phyloP scores from a whole-genome alignment of 2,329 filamentous ascomycete genomes.

The Talaromyces sp. region DNA sequence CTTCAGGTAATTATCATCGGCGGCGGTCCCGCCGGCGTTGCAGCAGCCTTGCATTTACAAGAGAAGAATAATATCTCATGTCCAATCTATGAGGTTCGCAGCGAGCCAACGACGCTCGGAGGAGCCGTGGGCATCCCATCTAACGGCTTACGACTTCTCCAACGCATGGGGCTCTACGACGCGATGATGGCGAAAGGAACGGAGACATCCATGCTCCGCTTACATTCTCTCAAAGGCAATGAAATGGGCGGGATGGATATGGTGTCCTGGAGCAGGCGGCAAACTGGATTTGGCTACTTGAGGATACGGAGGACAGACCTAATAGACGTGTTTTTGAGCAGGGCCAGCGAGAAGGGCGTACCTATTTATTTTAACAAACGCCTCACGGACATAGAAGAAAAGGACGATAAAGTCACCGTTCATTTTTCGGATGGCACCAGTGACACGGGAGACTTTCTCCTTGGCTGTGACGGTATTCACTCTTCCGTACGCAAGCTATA shows the following conservation, averaged over 20 bases:
- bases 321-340: conserved; percentile 18
- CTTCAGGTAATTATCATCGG: neutral
- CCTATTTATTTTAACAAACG: neutral
- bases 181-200: neutral
- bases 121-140: conserved; percentile 31
- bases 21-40: neutral
- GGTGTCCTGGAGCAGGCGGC: conserved; percentile 10
- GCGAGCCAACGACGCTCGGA: conserved; percentile 32
- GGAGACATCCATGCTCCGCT: conserved; percentile 20
- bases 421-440: neutral
- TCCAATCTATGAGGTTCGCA: conserved; percentile 32
- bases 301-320: conserved; percentile 33
- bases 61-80: conserved; percentile 21
- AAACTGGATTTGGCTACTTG: conserved; percentile 33
- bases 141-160: conserved; percentile 32
- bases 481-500: neutral
- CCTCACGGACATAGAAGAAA: neutral
- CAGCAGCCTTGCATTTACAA: neutral
- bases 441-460: neutral
- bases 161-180: conserved; percentile 18
- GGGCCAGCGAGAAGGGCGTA: neutral
- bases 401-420: neutral
- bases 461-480: neutral
- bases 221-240: conserved; percentile 26
- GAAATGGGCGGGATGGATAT: conserved; percentile 2